These are phyloP conservation scores for Chrysosporium queenslandicum DNA, from an alignment of 2,329 filamentous ascomycete species.

Conservation along the genomic window DNA sequence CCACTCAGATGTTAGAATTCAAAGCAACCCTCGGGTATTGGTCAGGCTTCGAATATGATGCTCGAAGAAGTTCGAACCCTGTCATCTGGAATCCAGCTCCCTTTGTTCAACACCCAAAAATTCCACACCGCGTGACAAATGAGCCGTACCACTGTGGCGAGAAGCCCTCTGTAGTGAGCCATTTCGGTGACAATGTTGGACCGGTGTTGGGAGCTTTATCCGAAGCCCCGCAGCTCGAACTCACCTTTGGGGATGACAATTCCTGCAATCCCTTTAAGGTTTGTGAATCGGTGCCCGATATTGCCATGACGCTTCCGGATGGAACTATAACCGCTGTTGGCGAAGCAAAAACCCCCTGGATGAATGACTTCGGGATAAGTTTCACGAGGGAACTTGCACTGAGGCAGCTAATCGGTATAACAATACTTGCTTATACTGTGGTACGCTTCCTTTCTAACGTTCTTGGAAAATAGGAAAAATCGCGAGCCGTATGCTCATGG, in stretches of 20 bases:
- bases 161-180: background rate
- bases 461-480: background rate
- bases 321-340: background rate
- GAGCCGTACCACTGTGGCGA: constrained; percentile 2
- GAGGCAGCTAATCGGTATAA: background rate
- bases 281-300: background rate
- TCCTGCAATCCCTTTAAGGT: too few species aligned
- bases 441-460: background rate
- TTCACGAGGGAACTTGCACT: background rate
- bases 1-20: background rate
- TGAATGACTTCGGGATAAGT: background rate
- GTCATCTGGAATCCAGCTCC: too few species aligned
- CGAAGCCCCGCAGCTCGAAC: background rate
- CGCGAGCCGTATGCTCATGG: background rate
- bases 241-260: background rate
- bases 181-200: background rate
- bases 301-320: background rate
- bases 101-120: background rate
- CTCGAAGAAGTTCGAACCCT: too few species aligned
- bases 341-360: constrained; percentile 7
- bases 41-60: background rate
- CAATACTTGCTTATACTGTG: background rate
- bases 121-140: background rate
- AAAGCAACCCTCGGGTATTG: background rate
- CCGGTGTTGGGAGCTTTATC: background rate